phyloP scores from a whole-genome alignment of 257 asterid genomes.

The Solanum ahanhuiri region DNA sequence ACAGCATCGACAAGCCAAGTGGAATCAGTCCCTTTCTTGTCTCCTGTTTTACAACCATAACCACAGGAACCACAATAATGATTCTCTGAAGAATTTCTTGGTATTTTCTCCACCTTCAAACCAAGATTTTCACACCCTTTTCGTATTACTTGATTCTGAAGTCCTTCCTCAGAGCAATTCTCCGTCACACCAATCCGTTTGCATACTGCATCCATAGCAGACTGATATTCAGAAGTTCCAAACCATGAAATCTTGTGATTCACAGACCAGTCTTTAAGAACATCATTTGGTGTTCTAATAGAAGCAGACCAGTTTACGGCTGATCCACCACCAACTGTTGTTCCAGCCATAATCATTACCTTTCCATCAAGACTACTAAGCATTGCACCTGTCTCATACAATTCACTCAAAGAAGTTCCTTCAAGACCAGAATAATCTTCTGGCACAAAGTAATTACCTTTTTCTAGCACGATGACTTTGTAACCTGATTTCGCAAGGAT shows the following conservation, averaged over 20 bases:
- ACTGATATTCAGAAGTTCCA: slow-evolving; percentile 35
- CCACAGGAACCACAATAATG: slow-evolving; percentile 91
- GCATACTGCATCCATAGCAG: slow-evolving; percentile 76
- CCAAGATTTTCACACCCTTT: slow-evolving; percentile 73
- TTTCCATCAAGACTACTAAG: slow-evolving; percentile 61
- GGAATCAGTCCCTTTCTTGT: slow-evolving; percentile 66
- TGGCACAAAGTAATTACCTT: slow-evolving; percentile 67
- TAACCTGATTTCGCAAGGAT: slow-evolving; percentile 66
- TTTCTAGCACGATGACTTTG: slow-evolving; percentile 72
- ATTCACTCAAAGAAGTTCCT: slow-evolving; percentile 56
- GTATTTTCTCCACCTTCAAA: slow-evolving; percentile 33
- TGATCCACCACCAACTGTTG: slow-evolving; percentile 77
- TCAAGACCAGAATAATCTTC: slow-evolving; percentile 83
- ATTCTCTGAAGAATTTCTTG: slow-evolving; percentile 57
- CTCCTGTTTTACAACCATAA: slow-evolving; percentile 80
- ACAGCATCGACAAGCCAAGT: slow-evolving; percentile 95
- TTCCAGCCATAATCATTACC: slow-evolving; percentile 60
- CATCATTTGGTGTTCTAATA: slow-evolving; percentile 56
- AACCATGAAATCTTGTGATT: slow-evolving; percentile 38
- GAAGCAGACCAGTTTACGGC: slow-evolving; percentile 82
- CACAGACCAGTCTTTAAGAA: slow-evolving; percentile 72
- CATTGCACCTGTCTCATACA: slow-evolving; percentile 66
- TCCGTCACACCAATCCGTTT: slow-evolving; percentile 67
- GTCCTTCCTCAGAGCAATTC: slow-evolving; percentile 42
- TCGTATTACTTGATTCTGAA: slow-evolving; percentile 59